phyloP scores from a whole-genome alignment of 495 filamentous ascomycete species.

The Lasiosphaeris hirsuta region DNA sequence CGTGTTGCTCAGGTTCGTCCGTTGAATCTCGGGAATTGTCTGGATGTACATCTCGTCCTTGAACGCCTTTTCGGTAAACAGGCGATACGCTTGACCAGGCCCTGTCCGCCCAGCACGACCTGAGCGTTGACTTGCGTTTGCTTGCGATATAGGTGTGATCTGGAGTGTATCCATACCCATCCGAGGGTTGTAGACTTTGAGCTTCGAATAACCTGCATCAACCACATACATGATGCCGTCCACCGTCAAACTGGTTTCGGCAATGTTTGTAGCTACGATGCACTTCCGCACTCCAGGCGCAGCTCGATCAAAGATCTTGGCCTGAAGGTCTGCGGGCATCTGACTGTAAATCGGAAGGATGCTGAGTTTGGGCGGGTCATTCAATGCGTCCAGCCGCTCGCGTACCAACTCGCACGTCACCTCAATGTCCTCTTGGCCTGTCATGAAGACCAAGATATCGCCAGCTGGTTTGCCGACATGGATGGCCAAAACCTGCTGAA shows the following conservation, averaged over 20 bases:
- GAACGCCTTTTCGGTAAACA: conserved; percentile 93
- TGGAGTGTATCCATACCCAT: conserved; percentile 99
- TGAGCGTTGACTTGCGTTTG: conserved; percentile 89
- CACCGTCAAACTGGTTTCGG: conserved; percentile 95
- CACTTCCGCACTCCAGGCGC: conserved; percentile 90
- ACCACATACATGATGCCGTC: conserved; percentile 99
- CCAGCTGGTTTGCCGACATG: conserved; percentile 89
- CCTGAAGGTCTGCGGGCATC: conserved; percentile 97
- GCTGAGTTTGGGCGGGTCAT: conserved; percentile 90
- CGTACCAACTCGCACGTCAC: conserved; percentile 89
- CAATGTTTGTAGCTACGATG: conserved; percentile 98
- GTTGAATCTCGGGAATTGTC: conserved; percentile 97
- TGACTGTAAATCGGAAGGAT: conserved; percentile 99
- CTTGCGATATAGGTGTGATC: conserved; percentile 96
- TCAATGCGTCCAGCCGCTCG: conserved; percentile 84
- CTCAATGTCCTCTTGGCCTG: conserved; percentile 98
- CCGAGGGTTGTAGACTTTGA: conserved; percentile 97
- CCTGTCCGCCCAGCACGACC: conserved; percentile 94
- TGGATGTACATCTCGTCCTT: conserved; percentile 96
- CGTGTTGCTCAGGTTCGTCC: conserved; percentile 92
- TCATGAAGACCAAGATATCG: conserved; percentile 99
- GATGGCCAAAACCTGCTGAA: conserved; percentile 95
- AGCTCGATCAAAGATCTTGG: conserved; percentile 94
- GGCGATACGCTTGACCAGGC: conserved; percentile 89
- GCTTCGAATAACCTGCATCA: conserved; percentile 90